Evolutionary conservation across 805 yeast genomes (phyloP), one percentile per base, ranked within the genome.

Genomic region (Pichia exigua): DNA sequence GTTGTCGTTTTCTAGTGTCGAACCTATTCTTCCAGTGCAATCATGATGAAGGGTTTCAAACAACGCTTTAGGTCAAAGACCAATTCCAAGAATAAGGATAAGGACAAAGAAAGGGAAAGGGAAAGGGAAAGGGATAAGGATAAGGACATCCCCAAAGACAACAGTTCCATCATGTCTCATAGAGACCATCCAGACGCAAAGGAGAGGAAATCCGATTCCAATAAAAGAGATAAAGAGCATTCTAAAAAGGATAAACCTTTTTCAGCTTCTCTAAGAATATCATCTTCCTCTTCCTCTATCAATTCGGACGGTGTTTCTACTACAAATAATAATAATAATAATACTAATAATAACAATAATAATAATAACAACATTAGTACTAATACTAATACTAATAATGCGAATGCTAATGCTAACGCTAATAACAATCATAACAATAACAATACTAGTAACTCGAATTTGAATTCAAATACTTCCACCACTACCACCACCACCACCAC

Each of bases 31-130:
- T 4, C 26, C 26, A 24, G 4, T 21, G 43, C 41, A 67, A 79
- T 73, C 61, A 82, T 82, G 88, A 82, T 82, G 87, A 82, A 81
- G 70, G 87, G 87, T 28, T 82, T 82, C 67, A 82, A 81, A 62
- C 85, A 82, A 62, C 72, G 81, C 62, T 74, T 74, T 49, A 65
- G 68, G 52, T 66, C 76, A 45, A 73, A 66, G 59, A 60, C 65
- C 4, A 44, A 50, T 24, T 35, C 20, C 3, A 45, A 43, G 47
- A 49, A 50, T 24, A 52, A 64, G 63, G 65, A 49, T 8, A 53
- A 53, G 20, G 56, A 53, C 5, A 73, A 75, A 47, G 68, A 74
- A 56, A 64, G 69, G 46, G 68, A 66, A 50, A 64, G 63, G 42
- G 65, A 62, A 9, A 20, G 6, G n/a, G 32, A 42, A 1, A 43